These are phyloP conservation scores for Carex scoparia DNA, from an alignment of 176 grass and related monocot species.

Conservation along the genomic window DNA sequence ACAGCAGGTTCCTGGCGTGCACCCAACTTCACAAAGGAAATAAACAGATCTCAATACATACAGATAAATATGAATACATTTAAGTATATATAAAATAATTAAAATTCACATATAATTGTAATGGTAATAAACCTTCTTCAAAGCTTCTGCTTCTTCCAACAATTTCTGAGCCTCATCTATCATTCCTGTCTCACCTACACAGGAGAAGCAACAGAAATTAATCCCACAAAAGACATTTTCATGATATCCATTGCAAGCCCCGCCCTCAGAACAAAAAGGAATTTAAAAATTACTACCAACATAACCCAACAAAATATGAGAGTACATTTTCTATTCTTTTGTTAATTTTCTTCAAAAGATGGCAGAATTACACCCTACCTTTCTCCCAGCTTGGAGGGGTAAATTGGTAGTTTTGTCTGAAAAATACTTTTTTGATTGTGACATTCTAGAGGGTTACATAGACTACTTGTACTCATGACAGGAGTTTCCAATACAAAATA, in stretches of 20 bases:
- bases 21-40: constrained; percentile 45
- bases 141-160: constrained; percentile 94
- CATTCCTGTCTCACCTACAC: constrained; percentile 75
- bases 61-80: not conserved
- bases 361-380: not conserved
- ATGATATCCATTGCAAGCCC: not conserved
- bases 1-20: constrained; percentile 43
- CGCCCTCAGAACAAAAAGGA: not conserved
- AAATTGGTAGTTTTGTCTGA: not conserved
- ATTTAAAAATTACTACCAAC: not conserved
- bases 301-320: not conserved
- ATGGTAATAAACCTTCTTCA: constrained; percentile 62
- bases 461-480: not conserved
- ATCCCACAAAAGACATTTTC: not conserved
- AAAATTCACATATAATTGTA: constrained; percentile 14
- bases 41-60: constrained; percentile 12
- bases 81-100: constrained; percentile 1
- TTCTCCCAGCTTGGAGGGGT: not conserved
- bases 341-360: not conserved
- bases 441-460: constrained; percentile 12
- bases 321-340: not conserved
- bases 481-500: not conserved
- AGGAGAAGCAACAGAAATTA: constrained; percentile 24
- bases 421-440: not conserved
- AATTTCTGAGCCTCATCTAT: constrained; percentile 92